These are phyloP conservation scores for Cryptococcus sp. DNA, from an alignment of 1,284 basidiomycete species.

Conservation along the genomic window DNA sequence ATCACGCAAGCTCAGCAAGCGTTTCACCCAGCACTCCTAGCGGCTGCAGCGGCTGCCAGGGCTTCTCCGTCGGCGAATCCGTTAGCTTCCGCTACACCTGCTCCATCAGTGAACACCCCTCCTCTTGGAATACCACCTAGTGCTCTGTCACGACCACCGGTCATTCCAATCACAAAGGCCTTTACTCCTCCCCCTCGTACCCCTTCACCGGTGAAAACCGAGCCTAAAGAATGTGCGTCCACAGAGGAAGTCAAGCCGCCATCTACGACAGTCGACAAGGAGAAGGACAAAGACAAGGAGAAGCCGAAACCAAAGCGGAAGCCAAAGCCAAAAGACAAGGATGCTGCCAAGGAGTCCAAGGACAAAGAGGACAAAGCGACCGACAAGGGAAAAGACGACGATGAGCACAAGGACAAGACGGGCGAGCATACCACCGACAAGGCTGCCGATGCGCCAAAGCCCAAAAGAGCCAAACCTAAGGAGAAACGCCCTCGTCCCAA, in stretches of 20 bases:
- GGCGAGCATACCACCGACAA: constrained; percentile 4
- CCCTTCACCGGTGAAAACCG: constrained; percentile 2
- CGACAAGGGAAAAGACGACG: constrained; percentile 2
- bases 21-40: constrained; percentile 11
- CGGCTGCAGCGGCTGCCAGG: constrained; percentile 2
- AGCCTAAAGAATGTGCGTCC: neutral
- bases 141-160: neutral
- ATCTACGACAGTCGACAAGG: constrained; percentile 1
- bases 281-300: constrained; percentile 8
- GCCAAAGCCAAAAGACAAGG: constrained; percentile 1
- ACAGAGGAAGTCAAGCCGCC: constrained; percentile 1
- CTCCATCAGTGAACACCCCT: neutral
- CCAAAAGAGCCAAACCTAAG: neutral
- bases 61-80: neutral
- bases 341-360: neutral
- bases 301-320: constrained; percentile 1
- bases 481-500: constrained; percentile 4
- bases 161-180: neutral
- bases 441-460: neutral
- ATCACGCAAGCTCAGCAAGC: constrained; percentile 8
- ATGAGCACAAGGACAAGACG: constrained; percentile 3
- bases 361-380: constrained; percentile 1
- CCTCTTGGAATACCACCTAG: too few species aligned
- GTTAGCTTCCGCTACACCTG: neutral
- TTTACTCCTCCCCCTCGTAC: neutral